Evolutionary conservation across 2,329 filamentous ascomycete genomes (phyloP).

Genomic region (Diplodia scrobiculata): DNA sequence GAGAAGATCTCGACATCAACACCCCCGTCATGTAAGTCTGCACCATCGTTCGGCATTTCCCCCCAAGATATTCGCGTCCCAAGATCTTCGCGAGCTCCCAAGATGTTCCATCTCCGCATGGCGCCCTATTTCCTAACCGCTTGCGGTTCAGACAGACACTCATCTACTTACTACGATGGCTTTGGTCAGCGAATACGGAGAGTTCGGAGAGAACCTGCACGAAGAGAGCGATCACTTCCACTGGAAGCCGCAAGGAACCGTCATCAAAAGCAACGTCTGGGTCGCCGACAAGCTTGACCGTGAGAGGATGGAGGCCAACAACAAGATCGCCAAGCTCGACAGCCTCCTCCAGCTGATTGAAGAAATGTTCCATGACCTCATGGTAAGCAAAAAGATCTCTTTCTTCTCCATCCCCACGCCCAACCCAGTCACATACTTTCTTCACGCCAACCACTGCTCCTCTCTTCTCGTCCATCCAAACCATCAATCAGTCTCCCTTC

Average conservation of each 20-base stretch:
- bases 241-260: background rate
- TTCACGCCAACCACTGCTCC: too few species aligned
- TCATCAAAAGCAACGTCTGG: background rate
- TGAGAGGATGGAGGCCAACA: background rate
- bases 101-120: background rate
- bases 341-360: background rate
- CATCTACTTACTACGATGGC: background rate
- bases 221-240: background rate
- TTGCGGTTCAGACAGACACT: background rate
- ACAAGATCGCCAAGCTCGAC: background rate
- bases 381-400: background rate
- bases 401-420: background rate
- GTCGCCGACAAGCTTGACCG: background rate
- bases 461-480: background rate
- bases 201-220: background rate
- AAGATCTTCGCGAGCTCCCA: background rate
- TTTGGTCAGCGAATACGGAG: background rate
- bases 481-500: background rate
- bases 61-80: background rate
- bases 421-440: too few species aligned
- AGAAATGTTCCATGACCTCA: background rate
- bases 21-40: background rate
- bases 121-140: background rate
- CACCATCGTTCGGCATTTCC: background rate
- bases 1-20: background rate